Conservation (phyloP, 306 rosid species). For the Vigna hirtella region DNA sequence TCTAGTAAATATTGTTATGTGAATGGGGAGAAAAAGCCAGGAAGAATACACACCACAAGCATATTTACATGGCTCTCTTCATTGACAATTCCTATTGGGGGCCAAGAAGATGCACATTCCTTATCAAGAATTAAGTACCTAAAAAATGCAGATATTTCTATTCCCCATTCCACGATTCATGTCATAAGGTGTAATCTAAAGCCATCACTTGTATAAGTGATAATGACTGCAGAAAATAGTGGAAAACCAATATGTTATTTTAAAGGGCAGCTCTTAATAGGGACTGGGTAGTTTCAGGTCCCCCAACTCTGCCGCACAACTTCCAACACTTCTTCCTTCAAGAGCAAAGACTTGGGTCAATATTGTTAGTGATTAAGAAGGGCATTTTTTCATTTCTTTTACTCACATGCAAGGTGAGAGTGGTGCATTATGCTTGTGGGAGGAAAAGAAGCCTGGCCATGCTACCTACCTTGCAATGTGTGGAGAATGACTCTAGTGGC, state of each 20-base stretch:
- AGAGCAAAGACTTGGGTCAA: no score
- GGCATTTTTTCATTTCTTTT: no score
- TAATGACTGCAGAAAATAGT: neutral
- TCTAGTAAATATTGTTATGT: neutral
- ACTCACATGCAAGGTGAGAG: no score
- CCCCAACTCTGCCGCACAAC: no score
- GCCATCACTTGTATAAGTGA: neutral
- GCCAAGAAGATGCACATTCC: conserved; percentile 22
- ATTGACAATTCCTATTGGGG: neutral
- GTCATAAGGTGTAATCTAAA: neutral
- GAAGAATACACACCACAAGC: conserved; percentile 26
- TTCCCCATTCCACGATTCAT: neutral
- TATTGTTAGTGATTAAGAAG: no score
- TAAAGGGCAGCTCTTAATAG: no score
- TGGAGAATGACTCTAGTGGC: no score
- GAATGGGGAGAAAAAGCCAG: conserved; percentile 4
- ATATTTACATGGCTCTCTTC: conserved; percentile 27
- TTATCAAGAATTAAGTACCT: conserved; percentile 3
- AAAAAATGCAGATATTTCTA: neutral
- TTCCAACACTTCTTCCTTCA: no score
- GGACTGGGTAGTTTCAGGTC: no score
- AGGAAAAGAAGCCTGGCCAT: no score
- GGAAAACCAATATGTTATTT: neutral
- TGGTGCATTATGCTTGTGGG: no score
- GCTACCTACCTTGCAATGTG: no score